Evolutionary conservation across 1,284 basidiomycete species (phyloP).

Genomic region (Meripilus lineatus): DNA sequence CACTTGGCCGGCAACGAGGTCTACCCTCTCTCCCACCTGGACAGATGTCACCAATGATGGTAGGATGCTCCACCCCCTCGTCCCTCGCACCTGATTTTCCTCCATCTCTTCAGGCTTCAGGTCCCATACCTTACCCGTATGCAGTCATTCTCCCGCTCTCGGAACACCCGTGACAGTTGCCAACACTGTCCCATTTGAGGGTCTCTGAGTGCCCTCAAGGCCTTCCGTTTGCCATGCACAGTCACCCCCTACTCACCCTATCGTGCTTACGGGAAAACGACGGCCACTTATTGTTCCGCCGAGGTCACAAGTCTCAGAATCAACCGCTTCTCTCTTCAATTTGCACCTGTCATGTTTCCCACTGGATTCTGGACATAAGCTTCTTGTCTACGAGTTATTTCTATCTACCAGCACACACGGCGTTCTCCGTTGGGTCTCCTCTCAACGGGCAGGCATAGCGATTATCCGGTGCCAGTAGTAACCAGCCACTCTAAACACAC

Average conservation of each 20-base stretch:
- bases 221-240: slow-evolving; percentile 18
- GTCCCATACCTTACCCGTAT: too few relatives aligned
- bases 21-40: too few relatives aligned
- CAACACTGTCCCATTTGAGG: slow-evolving; percentile 28
- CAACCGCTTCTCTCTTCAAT: slow-evolving; percentile 23
- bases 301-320: slow-evolving; percentile 9
- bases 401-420: slow-evolving; percentile 26
- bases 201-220: slow-evolving; percentile 34
- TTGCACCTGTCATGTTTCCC: slow-evolving; percentile 39
- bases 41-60: slow-evolving; percentile 40
- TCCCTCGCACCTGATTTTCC: too few relatives aligned
- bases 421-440: slow-evolving; percentile 29
- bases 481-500: too few relatives aligned
- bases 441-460: slow-evolving; percentile 25
- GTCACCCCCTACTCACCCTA: slow-evolving; percentile 10
- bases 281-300: too few relatives aligned
- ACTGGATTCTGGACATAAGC: too few relatives aligned
- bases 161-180: slow-evolving; percentile 23
- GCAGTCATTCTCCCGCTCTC: too few relatives aligned
- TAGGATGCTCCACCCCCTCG: slow-evolving; percentile 26
- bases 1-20: too few relatives aligned
- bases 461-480: slow-evolving; percentile 34
- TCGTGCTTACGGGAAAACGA: neutral
- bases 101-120: too few relatives aligned
- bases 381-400: slow-evolving; percentile 35